phyloP scores from a whole-genome alignment of 1,284 basidiomycete genomes.

The Fomitiporia mediterranea region DNA sequence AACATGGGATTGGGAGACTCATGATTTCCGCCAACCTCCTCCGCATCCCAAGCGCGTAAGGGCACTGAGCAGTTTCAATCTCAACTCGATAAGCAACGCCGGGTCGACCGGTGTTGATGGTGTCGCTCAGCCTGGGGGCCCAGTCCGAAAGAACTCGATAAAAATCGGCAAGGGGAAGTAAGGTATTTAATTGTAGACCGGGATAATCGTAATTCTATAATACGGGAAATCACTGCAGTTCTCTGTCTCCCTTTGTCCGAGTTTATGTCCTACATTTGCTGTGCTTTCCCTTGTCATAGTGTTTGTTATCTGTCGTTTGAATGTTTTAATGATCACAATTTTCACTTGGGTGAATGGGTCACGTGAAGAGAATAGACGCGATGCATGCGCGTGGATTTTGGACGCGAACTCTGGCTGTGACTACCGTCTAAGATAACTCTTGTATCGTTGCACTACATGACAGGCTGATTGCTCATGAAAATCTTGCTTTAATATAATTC shows the following conservation, averaged over 20 bases:
- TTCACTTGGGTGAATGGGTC: neutral
- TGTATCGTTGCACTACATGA: neutral
- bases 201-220: no score
- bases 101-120: neutral
- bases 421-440: neutral
- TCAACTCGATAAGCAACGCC: neutral
- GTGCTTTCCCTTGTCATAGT: no score
- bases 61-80: neutral
- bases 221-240: no score
- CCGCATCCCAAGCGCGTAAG: constrained; percentile 25
- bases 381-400: neutral
- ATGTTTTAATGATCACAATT: no score
- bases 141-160: constrained; percentile 9
- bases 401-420: neutral
- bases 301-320: no score
- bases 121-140: neutral
- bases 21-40: constrained; percentile 55
- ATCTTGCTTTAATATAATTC: neutral
- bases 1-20: constrained; percentile 72
- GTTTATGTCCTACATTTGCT: no score
- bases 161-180: constrained; percentile 14
- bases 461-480: neutral
- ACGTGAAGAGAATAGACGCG: neutral
- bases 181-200: neutral
- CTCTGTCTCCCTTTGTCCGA: no score